These are phyloP conservation scores for Conringia planisiliqua DNA, from an alignment of 345 rosid genomes.

Conservation along the genomic window DNA sequence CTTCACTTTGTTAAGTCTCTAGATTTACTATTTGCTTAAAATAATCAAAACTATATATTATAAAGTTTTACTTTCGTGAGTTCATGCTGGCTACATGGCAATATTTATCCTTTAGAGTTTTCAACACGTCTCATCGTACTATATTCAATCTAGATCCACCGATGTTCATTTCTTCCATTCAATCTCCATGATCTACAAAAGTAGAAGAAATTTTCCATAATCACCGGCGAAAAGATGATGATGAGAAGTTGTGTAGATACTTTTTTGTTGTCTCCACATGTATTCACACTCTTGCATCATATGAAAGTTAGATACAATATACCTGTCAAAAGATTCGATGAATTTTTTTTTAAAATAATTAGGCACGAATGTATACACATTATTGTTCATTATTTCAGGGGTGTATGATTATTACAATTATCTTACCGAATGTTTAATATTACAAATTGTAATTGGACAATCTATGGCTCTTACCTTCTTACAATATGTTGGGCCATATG, in stretches of 20 bases:
- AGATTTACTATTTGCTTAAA: background rate
- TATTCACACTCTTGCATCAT: slow-evolving; percentile 17
- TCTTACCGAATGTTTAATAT: background rate
- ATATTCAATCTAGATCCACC: slow-evolving; percentile 6
- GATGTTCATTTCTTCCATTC: background rate
- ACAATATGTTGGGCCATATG: background rate
- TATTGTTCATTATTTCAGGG: background rate
- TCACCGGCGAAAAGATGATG: slow-evolving; percentile 29
- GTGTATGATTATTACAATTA: background rate
- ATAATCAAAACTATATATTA: background rate
- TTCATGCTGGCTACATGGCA: background rate
- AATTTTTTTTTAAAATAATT: background rate
- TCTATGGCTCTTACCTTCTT: background rate
- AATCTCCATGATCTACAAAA: background rate
- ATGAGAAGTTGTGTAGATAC: slow-evolving; percentile 26
- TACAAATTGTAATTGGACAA: background rate
- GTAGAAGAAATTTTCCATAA: slow-evolving; percentile 16
- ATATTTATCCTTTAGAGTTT: background rate
- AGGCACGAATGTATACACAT: background rate
- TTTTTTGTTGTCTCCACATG: slow-evolving; percentile 5
- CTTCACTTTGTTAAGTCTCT: background rate
- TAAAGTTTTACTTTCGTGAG: background rate
- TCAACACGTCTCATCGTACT: background rate
- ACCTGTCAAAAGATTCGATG: background rate
- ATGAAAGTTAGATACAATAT: background rate